These are phyloP conservation scores for Steccherinum ochraceum DNA, from an alignment of 768 basidiomycete genomes.

Conservation along the genomic window DNA sequence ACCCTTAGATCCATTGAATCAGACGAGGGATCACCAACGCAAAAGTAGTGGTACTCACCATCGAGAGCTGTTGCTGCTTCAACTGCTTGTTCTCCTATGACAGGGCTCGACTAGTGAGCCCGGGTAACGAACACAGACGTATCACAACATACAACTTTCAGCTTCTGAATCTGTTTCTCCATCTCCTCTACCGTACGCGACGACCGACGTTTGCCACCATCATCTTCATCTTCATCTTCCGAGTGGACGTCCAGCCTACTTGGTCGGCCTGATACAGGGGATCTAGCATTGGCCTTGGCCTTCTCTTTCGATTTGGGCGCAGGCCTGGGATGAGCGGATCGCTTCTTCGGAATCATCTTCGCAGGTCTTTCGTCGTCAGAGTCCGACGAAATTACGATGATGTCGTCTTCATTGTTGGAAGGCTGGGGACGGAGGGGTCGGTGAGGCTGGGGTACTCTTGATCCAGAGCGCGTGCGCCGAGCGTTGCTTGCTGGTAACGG, in stretches of 20 bases:
- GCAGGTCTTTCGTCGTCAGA: neutral
- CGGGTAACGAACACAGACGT: too few species aligned
- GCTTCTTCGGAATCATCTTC: neutral
- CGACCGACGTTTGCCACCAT: neutral
- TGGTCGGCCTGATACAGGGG: neutral
- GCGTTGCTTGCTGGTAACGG: too few species aligned
- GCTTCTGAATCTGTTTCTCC: neutral
- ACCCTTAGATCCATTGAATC: too few species aligned
- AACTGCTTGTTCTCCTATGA: neutral
- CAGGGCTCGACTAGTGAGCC: neutral
- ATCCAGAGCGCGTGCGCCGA: neutral
- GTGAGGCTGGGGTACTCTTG: neutral
- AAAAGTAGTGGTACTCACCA: neutral
- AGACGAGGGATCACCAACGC: too few species aligned
- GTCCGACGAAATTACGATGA: neutral
- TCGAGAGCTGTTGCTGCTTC: neutral
- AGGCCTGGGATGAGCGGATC: too few species aligned
- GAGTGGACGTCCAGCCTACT: neutral
- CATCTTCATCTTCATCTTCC: neutral
- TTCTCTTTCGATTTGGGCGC: neutral
- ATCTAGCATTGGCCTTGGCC: neutral
- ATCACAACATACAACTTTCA: neutral
- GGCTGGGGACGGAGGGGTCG: neutral
- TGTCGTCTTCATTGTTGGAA: neutral
- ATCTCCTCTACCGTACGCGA: neutral